Conservation (phyloP, 1,284 basidiomycete genomes). For the Papiliotrema terrestris region DNA sequence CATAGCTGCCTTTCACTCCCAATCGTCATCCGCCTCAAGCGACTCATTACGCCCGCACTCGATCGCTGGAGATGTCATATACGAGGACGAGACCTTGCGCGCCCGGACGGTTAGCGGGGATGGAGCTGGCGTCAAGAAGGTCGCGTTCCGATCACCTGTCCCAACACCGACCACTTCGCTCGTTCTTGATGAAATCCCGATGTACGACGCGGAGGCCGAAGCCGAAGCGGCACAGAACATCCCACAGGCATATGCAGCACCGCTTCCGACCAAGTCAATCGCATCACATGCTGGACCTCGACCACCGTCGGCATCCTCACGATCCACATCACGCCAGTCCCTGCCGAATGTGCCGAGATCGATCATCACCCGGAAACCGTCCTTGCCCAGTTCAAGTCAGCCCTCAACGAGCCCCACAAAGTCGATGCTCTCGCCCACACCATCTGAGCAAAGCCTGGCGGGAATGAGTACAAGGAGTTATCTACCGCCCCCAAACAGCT, state of each 20-base stretch:
- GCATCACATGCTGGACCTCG: too few relatives aligned
- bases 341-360: background rate
- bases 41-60: slow-evolving; percentile 6
- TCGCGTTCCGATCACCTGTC: slow-evolving; percentile 31
- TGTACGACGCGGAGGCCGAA: background rate
- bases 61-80: background rate
- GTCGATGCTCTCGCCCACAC: slow-evolving; percentile 19
- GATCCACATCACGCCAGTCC: slow-evolving; percentile 16
- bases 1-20: slow-evolving; percentile 5
- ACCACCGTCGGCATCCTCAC: slow-evolving; percentile 5
- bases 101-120: slow-evolving; percentile 16
- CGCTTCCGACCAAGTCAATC: too few relatives aligned
- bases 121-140: slow-evolving; percentile 23
- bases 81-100: slow-evolving; percentile 3
- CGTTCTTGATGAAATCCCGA: slow-evolving; percentile 14
- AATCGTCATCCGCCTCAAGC: slow-evolving; percentile 6
- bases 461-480: slow-evolving; percentile 28
- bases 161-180: slow-evolving; percentile 33
- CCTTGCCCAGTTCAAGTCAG: slow-evolving; percentile 2
- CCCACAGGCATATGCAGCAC: too few relatives aligned
- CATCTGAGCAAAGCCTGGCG: slow-evolving; percentile 18
- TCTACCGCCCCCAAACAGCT: slow-evolving; percentile 66
- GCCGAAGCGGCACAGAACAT: too few relatives aligned
- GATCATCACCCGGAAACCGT: slow-evolving; percentile 17
- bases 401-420: slow-evolving; percentile 9